phyloP scores from a whole-genome alignment of 495 filamentous ascomycete genomes.

The Cudoniella acicularis region DNA sequence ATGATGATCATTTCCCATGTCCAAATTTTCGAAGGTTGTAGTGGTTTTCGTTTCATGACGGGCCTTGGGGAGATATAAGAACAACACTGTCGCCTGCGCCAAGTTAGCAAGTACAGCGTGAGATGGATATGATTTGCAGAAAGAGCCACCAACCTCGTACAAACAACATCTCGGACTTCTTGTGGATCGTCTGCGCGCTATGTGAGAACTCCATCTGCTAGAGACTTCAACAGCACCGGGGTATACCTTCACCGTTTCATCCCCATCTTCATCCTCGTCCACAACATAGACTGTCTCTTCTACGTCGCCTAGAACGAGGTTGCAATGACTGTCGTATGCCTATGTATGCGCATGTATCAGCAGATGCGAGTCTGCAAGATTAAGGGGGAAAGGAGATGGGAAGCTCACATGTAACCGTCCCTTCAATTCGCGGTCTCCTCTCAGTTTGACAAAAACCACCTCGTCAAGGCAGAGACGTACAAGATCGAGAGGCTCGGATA shows the following conservation, averaged over 20 bases:
- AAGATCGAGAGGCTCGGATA: conserved; percentile 88
- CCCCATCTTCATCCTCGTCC: conserved; percentile 82
- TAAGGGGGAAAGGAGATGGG: neutral
- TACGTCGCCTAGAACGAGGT: conserved; percentile 94
- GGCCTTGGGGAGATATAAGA: conserved; percentile 70
- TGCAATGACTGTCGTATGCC: conserved; percentile 99
- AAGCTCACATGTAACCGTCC: conserved; percentile 82
- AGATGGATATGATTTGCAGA: neutral
- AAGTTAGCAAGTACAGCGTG: conserved; percentile 29
- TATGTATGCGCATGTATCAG: conserved; percentile 39
- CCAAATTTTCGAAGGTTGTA: neutral
- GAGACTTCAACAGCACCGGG: neutral
- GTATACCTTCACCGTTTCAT: conserved; percentile 26
- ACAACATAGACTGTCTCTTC: conserved; percentile 95
- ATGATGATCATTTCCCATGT: no score
- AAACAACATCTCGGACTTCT: conserved; percentile 99
- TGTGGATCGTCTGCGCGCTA: conserved; percentile 73
- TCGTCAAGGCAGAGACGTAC: conserved; percentile 93
- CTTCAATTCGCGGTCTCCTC: conserved; percentile 93
- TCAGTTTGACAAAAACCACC: conserved; percentile 92
- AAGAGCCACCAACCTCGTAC: conserved; percentile 69
- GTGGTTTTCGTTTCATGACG: conserved; percentile 15
- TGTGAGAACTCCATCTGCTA: neutral
- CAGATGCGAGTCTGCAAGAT: neutral
- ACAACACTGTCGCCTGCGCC: conserved; percentile 87